Percentiles rank a stretch among this genome's conserved stretches.
phyloP scores from a whole-genome alignment of 805 yeast species.

The Saturnispora halmiae region DNA sequence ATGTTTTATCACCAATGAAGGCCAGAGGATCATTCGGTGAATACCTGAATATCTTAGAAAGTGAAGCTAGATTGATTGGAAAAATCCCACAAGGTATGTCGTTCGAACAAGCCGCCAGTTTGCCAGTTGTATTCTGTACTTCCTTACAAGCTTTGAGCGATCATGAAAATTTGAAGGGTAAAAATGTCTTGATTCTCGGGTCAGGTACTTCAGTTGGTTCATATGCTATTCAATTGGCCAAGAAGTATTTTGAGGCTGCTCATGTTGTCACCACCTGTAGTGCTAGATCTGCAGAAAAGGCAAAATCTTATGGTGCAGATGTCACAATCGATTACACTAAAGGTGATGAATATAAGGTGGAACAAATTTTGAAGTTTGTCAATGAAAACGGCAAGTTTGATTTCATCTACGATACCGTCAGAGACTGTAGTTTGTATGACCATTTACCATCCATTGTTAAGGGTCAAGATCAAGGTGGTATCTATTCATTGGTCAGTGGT shows the following conservation, averaged over 20 bases:
- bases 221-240: conserved; percentile 47
- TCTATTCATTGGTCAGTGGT: neutral
- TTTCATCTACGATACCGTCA: conserved; percentile 56
- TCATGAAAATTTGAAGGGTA: conserved; percentile 22
- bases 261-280: conserved; percentile 48
- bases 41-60: conserved; percentile 32
- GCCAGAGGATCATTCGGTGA: conserved; percentile 37
- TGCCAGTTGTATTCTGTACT: conserved; percentile 57
- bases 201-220: conserved; percentile 69
- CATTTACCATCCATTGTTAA: neutral
- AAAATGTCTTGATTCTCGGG: conserved; percentile 56
- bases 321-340: conserved; percentile 49
- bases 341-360: conserved; percentile 29
- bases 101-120: conserved; percentile 52
- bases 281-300: conserved; percentile 22
- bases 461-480: neutral
- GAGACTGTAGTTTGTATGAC: conserved; percentile 31
- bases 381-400: conserved; percentile 45
- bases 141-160: conserved; percentile 32
- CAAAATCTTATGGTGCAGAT: conserved; percentile 42
- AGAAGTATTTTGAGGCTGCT: conserved; percentile 35
- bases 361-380: conserved; percentile 28
- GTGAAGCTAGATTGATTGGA: conserved; percentile 11
- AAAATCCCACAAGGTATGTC: conserved; percentile 40
- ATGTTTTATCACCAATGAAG: conserved; percentile 5